These are phyloP conservation scores for Starmera pachycereana DNA, from an alignment of 805 yeast genomes.

Conservation along the genomic window DNA sequence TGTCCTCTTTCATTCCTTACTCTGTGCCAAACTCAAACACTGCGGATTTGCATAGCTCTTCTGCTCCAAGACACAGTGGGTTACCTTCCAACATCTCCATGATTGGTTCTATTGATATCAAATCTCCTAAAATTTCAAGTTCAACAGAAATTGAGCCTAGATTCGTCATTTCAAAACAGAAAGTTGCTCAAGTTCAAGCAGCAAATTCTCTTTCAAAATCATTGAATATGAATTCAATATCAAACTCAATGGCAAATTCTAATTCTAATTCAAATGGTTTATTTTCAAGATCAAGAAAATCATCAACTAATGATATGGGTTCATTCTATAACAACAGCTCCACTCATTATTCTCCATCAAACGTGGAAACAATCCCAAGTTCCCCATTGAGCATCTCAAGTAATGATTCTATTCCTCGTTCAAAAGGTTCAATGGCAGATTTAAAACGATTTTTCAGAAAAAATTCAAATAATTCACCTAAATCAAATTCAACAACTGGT, in stretches of 20 bases:
- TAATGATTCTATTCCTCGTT: constrained; percentile 23
- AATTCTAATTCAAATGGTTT: constrained; percentile 35
- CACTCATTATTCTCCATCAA: constrained; percentile 4
- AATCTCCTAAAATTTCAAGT: constrained; percentile 55
- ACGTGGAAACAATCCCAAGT: constrained; percentile 8
- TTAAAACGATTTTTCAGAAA: constrained; percentile 62
- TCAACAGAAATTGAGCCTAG: constrained; percentile 69
- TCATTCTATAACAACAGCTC: constrained; percentile 16
- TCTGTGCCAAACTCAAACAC: constrained; percentile 47
- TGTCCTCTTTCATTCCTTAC: constrained; percentile 58
- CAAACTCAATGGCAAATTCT: constrained; percentile 18
- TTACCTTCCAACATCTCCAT: constrained; percentile 30
- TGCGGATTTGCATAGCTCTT: constrained; percentile 19
- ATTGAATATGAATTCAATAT: background rate
- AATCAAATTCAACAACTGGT: constrained; percentile 3
- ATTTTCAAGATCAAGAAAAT: constrained; percentile 36
- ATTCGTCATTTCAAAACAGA: constrained; percentile 73
- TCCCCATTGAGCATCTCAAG: constrained; percentile 19
- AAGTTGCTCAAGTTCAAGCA: constrained; percentile 30
- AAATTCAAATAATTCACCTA: constrained; percentile 19
- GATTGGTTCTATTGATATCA: constrained; percentile 49
- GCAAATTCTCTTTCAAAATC: constrained; percentile 14
- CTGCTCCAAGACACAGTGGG: constrained; percentile 25
- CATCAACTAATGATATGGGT: constrained; percentile 21
- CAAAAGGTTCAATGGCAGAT: constrained; percentile 71